phyloP scores from a whole-genome alignment of 345 rosid species.

The Psidium guajava region DNA sequence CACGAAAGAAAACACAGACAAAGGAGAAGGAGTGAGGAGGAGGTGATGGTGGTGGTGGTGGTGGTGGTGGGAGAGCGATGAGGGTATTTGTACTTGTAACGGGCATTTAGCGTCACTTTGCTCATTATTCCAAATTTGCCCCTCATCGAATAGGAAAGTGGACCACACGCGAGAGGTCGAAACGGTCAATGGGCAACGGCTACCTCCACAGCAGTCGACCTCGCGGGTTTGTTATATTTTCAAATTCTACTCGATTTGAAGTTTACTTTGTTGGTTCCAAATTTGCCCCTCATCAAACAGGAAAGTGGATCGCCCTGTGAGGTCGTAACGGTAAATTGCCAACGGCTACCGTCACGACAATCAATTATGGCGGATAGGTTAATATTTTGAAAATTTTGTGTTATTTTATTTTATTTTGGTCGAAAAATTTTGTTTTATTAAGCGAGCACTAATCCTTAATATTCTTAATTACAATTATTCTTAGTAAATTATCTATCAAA shows the following conservation, averaged over 20 bases:
- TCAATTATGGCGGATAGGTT: neutral
- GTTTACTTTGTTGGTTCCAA: too few species aligned
- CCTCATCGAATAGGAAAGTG: too few species aligned
- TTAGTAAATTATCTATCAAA: neutral
- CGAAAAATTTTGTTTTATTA: neutral
- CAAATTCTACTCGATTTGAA: too few species aligned
- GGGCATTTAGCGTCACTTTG: too few species aligned
- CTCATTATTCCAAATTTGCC: too few species aligned
- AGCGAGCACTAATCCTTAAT: neutral
- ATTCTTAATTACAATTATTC: neutral
- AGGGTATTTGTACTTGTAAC: too few species aligned
- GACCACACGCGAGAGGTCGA: neutral
- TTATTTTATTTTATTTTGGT: neutral
- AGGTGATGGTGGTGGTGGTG: too few species aligned
- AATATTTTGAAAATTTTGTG: neutral
- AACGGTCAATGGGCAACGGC: neutral
- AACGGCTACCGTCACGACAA: neutral
- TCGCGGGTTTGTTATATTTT: too few species aligned
- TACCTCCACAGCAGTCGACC: too few species aligned
- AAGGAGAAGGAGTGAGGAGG: neutral
- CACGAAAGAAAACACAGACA: neutral
- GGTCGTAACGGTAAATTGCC: neutral
- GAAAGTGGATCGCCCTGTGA: too few species aligned
- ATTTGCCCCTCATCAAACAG: too few species aligned
- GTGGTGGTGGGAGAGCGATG: too few species aligned